phyloP scores from a whole-genome alignment of 2,329 filamentous ascomycete genomes.

The Ophiognomonia clavigignenti-juglandacearum region DNA sequence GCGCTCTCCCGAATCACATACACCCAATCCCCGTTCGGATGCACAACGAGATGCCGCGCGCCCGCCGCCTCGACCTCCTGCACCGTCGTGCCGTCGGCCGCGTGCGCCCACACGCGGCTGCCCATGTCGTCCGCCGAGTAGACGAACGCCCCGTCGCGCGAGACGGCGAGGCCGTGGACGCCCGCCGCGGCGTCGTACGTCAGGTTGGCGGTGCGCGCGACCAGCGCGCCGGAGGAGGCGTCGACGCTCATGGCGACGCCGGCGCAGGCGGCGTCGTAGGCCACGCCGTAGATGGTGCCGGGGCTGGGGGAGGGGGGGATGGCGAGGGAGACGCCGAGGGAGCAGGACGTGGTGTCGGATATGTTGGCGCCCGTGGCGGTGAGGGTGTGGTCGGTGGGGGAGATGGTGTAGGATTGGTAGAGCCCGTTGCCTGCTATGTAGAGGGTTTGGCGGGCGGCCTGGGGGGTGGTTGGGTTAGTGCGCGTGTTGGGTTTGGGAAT shows the following conservation, averaged over 20 bases:
- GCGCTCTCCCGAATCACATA: conserved; percentile 25
- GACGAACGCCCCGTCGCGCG: conserved; percentile 21
- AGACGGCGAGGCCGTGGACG: conserved; percentile 23
- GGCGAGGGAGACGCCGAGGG: conserved; percentile 18
- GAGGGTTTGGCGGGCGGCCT: conserved; percentile 12
- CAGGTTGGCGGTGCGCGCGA: conserved; percentile 15
- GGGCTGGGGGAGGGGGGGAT: conserved; percentile 14
- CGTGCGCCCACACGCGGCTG: conserved; percentile 26
- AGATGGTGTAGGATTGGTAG: conserved; percentile 19
- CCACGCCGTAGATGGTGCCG: conserved; percentile 20
- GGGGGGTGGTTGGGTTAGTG: not conserved
- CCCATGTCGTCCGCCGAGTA: conserved; percentile 28
- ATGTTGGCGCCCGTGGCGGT: conserved; percentile 13
- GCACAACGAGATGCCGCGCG: conserved; percentile 24
- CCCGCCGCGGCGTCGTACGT: conserved; percentile 20
- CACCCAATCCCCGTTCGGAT: conserved; percentile 23
- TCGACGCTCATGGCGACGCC: conserved; percentile 21
- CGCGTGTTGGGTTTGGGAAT: not conserved
- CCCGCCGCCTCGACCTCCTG: conserved; percentile 20
- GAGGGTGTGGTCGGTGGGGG: conserved; percentile 9
- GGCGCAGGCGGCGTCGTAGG: conserved; percentile 20
- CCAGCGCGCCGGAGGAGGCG: conserved; percentile 17
- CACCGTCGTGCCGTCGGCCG: conserved; percentile 19
- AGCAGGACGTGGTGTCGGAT: conserved; percentile 34
- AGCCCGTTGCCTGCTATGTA: conserved; percentile 18